Evolutionary conservation across 1,139 yeast species (phyloP), one percentile per base, ranked within the genome.

Genomic region (Yamadazyma aaseri): DNA sequence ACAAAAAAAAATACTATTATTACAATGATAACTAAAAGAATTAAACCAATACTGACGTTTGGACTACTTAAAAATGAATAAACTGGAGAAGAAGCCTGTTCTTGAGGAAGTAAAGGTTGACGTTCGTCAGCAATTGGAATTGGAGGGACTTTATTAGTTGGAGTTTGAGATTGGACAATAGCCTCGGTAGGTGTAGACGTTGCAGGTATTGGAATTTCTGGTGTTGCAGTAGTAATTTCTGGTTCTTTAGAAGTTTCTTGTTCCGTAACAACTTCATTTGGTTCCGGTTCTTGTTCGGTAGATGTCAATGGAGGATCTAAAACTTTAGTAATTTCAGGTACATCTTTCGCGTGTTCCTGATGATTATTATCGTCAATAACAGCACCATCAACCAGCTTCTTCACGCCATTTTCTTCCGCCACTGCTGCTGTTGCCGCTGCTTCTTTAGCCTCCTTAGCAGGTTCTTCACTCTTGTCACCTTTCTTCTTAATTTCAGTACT

Each of bases 1-100:
- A 47, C 47, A 28, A 47, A 43, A 34, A 50, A 57, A 13, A 47
- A 33, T 12, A 51, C 30, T 25, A 45, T 30, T 20, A 44, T 34
- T 27, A 48, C 34, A 7, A 50, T 18, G 21, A 53, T 29, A 16
- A 50, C 38, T 20, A 47, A 35, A 11, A 51, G 17, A 12, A 53
- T 31, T 10, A 50, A 30, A 5, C 39, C 41, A 17, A 45, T 37
- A 21, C 46, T 34, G 20, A 45, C 30, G 18, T 40, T 43, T 6
- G 54, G 50, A 24, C 47, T 49, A 18, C 46, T 44, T 6, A 50
- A 46, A 20, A 39, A 33, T 14, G 16, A 22, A 17, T 42, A 31
- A 10, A 30, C 16, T n/a, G 31, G 30, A 3, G 30, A 31, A 28
- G 23, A 33, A 9, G 29, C 31, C n/a, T 11, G 20, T 10, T 30